phyloP scores from a whole-genome alignment of 2,329 filamentous ascomycete species.

The Paecilomyces sp. region DNA sequence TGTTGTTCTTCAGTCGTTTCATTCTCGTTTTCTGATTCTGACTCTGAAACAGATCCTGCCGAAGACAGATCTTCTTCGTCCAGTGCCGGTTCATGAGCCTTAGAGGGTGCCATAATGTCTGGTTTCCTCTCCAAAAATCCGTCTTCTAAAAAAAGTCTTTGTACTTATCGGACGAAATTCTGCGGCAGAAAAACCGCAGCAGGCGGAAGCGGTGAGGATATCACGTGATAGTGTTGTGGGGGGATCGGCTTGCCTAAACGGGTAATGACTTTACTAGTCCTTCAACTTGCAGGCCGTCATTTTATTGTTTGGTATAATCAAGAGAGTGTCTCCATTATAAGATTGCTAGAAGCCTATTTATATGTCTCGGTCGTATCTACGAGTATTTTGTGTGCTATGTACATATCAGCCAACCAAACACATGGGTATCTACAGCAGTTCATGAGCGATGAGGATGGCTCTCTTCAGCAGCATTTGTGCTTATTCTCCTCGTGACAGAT shows the following conservation, averaged over 20 bases:
- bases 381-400: neutral
- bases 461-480: neutral
- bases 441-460: neutral
- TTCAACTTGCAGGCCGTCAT: neutral
- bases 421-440: neutral
- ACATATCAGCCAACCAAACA: neutral
- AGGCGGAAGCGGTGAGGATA: neutral
- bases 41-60: neutral
- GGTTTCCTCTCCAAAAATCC: neutral
- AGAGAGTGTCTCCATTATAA: neutral
- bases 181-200: neutral
- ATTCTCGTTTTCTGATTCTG: neutral
- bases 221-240: neutral
- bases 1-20: constrained; percentile 6
- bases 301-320: neutral
- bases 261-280: neutral
- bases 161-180: neutral
- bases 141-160: neutral
- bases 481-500: constrained; percentile 5
- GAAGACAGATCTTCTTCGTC: neutral
- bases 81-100: neutral
- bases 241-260: neutral
- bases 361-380: neutral
- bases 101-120: neutral
- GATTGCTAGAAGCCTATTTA: neutral